Evolutionary conservation across 805 yeast genomes (phyloP).

Genomic region (Saturnispora dispora): DNA sequence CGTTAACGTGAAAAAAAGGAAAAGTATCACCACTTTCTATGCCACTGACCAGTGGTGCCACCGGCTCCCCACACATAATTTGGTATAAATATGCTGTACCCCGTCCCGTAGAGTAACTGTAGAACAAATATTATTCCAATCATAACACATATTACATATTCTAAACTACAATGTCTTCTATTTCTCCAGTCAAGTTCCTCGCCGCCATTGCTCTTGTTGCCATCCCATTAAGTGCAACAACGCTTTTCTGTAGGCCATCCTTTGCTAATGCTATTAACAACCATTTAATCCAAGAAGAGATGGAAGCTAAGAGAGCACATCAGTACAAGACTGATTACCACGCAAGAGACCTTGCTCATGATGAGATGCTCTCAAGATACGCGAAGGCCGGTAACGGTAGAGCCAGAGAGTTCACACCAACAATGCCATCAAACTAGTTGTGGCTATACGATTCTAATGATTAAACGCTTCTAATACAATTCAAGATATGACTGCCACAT

Average conservation of each 20-base stretch:
- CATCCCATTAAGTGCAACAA: conserved; percentile 22
- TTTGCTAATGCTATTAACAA: conserved; percentile 29
- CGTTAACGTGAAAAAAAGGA: background rate
- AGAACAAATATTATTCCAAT: background rate
- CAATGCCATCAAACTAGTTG: background rate
- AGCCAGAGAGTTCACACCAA: conserved; percentile 22
- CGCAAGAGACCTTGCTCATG: conserved; percentile 17
- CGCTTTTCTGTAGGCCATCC: conserved; percentile 26
- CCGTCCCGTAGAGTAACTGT: background rate
- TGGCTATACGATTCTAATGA: background rate
- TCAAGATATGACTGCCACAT: background rate
- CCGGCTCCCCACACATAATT: background rate
- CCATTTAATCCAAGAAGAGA: conserved; percentile 26
- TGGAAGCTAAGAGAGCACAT: conserved; percentile 24
- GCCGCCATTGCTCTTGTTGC: conserved; percentile 25
- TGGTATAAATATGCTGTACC: background rate
- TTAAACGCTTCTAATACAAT: conserved; percentile 1
- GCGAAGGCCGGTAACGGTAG: conserved; percentile 22
- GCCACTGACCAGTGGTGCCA: background rate
- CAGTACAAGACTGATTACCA: conserved; percentile 22
- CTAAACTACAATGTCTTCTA: conserved; percentile 9
- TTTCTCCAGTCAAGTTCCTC: conserved; percentile 22
- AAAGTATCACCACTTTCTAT: background rate
- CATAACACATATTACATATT: background rate
- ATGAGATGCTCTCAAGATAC: conserved; percentile 21